Evolutionary conservation across 192 early-diverging fungal species (phyloP), one percentile per base, ranked within the genome.

Genomic region (Endogone sp.): DNA sequence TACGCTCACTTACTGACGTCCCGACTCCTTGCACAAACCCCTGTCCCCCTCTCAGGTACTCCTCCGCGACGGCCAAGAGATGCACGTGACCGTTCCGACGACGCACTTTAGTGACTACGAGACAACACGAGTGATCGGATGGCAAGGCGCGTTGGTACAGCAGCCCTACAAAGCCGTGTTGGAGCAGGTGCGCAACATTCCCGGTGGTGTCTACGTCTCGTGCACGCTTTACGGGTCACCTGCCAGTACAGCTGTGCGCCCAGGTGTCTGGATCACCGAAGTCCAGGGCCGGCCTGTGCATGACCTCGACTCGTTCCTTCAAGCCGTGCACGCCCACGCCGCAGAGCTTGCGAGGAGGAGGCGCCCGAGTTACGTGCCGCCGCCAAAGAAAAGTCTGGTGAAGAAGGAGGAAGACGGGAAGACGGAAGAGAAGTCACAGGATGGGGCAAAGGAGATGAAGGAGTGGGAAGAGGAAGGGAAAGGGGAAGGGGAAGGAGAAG

Each of bases 141-240:
- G 95, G 95, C 89, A 91, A 27, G 95, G 95, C 13, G 93, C 91
- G 0, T 69, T 89, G 23, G 84, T 94, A 60, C 91, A 94, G 69
- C 82, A 78, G 32, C 88, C 91, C 29, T 85, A 91, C 74, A 87
- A 85, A 67, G 85, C 90, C 4, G 81, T 90, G 21, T 71, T 87
- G 56, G 87, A 87, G 74, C 89, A 90, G 71, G 82, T 89, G 3
- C 76, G 82, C n/a, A 80, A 82, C 37, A 81, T 86, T 2, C 89
- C 90, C 21, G 79, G 78, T 1, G 84, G 88, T 27, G 88, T 91
- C 54, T 90, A 89, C 77, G 82, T 85, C 59, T 80, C 86, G 2
- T 77, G 71, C 71, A 86, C 84, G 21, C 68, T 79, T 10, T 79
- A 82, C 21, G 90, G 91, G 24, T 90, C 91, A 13, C 90, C 89